Evolutionary conservation across 345 rosid genomes (phyloP).

Genomic region (Iberis pinnata): DNA sequence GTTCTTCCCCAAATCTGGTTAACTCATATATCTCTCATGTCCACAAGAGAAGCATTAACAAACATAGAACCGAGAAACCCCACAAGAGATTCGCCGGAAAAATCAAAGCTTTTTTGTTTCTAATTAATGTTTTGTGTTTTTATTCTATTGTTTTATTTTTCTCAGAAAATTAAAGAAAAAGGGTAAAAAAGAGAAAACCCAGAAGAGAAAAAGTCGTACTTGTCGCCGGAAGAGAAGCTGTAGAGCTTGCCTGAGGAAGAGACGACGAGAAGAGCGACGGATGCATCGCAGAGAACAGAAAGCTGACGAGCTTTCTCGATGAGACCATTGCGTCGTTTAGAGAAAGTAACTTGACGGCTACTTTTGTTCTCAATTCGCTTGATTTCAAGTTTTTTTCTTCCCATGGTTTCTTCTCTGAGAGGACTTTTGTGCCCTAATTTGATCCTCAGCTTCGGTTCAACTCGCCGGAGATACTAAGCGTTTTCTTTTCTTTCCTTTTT

Average conservation of each 20-base stretch:
- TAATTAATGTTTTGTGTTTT: neutral
- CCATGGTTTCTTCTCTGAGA: constrained; percentile 32
- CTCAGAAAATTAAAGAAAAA: neutral
- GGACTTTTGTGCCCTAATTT: constrained; percentile 27
- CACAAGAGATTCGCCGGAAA: constrained; percentile 13
- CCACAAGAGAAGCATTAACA: constrained; percentile 4
- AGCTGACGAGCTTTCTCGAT: constrained; percentile 30
- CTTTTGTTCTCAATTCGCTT: constrained; percentile 65
- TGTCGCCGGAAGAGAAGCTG: constrained; percentile 32
- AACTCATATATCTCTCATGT: constrained; percentile 7
- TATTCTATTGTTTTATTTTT: neutral
- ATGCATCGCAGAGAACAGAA: constrained; percentile 64
- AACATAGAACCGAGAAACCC: constrained; percentile 5
- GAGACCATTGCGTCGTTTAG: constrained; percentile 47
- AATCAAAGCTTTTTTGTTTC: neutral
- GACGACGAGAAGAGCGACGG: constrained; percentile 31
- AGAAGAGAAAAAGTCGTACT: constrained; percentile 19
- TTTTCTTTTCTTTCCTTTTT: neutral
- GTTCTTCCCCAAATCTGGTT: neutral
- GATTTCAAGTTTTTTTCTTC: constrained; percentile 55
- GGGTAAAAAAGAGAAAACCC: neutral
- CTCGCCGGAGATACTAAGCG: constrained; percentile 22
- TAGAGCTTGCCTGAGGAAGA: constrained; percentile 29
- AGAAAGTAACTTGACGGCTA: constrained; percentile 69
- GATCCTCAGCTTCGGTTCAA: constrained; percentile 14